phyloP scores from a whole-genome alignment of 2,329 filamentous ascomycete species.

The Botryotinia narcissicola region DNA sequence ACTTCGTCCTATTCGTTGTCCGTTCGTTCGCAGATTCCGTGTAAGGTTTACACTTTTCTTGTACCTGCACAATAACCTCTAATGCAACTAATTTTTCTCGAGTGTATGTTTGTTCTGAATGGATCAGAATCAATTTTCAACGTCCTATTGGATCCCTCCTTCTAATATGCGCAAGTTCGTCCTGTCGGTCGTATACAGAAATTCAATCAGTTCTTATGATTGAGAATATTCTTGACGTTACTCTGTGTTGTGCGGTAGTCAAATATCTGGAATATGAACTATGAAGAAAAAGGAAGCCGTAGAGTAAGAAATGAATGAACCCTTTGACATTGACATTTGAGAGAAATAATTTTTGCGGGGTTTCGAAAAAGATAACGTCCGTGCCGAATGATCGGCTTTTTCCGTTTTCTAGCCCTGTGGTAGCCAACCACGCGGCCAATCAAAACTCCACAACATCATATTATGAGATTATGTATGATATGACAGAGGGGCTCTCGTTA shows the following conservation, averaged over 20 bases:
- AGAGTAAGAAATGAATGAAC: background rate
- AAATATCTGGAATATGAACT: background rate
- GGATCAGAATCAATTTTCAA: background rate
- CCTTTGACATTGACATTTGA: conserved; percentile 8
- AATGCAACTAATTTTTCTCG: background rate
- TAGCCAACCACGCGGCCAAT: background rate
- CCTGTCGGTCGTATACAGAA: background rate
- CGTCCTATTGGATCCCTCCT: background rate
- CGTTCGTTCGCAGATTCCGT: background rate
- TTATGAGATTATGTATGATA: background rate
- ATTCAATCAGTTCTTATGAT: background rate
- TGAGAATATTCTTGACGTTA: background rate
- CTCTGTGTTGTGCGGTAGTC: no score
- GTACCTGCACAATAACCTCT: background rate
- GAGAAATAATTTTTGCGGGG: conserved; percentile 19
- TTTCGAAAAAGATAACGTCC: background rate
- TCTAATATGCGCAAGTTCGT: background rate
- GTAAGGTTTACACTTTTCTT: background rate
- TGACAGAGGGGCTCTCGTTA: background rate
- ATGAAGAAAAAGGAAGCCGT: background rate
- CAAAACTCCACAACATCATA: background rate
- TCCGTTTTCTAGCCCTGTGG: background rate
- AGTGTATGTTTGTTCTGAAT: background rate
- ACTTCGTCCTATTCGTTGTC: background rate
- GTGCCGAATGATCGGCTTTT: conserved; percentile 1